Base-by-base conservation (phyloP, 2,329 filamentous ascomycete species). In the Fusarium incarnatum region DNA sequence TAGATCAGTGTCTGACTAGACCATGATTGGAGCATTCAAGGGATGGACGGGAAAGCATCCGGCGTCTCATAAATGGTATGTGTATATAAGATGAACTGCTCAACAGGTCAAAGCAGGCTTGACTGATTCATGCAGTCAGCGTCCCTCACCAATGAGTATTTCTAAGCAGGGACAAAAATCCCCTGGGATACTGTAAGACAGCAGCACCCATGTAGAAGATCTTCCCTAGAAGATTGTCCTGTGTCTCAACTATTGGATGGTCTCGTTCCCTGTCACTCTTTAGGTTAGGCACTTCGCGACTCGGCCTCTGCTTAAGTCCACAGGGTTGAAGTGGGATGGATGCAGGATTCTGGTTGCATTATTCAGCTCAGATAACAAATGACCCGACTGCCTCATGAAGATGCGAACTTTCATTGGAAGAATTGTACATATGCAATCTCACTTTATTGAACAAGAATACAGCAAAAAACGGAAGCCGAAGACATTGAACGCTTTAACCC, bases 291-390 rank as follows among this genome's bases (percentile, higher is more conserved):
- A 49, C 27, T 61, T 74, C 73, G 73, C 73, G 70, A 47, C 68
- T 75, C 71, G 73, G 73, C 64, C 57, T 70, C 70, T 50, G 30
- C 58, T 73, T 75, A 68, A 74, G 54, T 73, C 60, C 64, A 61
- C 34, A 50, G 45, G 28, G 56, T 55, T 59, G 69, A 8, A 74
- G 60, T 28, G 46, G 46, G 30, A 52, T 41, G 45, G 27, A 42
- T 42, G 23, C 34, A 25, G 28, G 18, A 44, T 44, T 23, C 23
- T n/a, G 15, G 13, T 23, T 53, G 49, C 41, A 53, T 53, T 53
- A 50, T 49, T 50, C 54, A 60, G 70, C 67, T 50, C 48, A 65
- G 23, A 55, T 25, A 22, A n/a, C 30, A 18, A 49, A 23, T 48
- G 18, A 49, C n/a, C 23, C 20, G 8, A 52, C 23, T 13, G 18